Evolutionary conservation across 108 stramenopile species (phyloP), one percentile per base, ranked within the genome.

Genomic region (Cyclotella cryptica): DNA sequence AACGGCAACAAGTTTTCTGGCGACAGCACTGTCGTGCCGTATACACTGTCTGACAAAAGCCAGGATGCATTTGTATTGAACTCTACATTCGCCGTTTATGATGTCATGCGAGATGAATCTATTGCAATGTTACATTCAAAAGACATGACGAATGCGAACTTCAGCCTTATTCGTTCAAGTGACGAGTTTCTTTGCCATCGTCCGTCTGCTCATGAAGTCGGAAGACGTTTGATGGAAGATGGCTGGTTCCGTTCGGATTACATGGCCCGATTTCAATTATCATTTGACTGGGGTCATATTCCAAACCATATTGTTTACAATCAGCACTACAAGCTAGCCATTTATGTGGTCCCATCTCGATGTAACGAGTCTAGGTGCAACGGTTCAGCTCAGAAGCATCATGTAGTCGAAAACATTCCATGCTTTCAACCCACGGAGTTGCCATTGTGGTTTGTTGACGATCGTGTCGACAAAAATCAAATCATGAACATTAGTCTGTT

Each of bases 271-370:
- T 87, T 90, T 12, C 73, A 85, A 66, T 21, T 96, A 21, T 79
- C 76, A 10, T 92, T 91, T 58, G 92, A 96, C 66, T 89, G 94
- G 59, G 39, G 75, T 18, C 84, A 90, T 42, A 60, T 96, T 41
- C 90, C 93, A 11, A 62, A 44, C 14, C 66, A 88, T 47, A 58
- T 93, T 67, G 61, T 76, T 45, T 94, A 93, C 64, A 85, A 85
- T 27, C 84, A 92, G 58, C 93, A 96, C 74, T 94, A 79, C 61
- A 79, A 72, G 30, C 41, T 96, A 68, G 88, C 93, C 22, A 88
- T 96, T 18, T 92, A 80, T 59, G 90, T 88, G 17, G 30, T 58
- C 10, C 93, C 92, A 26, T 87, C 85, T 2, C 58, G 85, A 15
- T 91, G 92, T 68, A 46, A 72, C 10, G 88, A 93, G 40, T 78